Base-by-base conservation (phyloP, 1,284 basidiomycete genomes). In the Apiotrichum brassicae region DNA sequence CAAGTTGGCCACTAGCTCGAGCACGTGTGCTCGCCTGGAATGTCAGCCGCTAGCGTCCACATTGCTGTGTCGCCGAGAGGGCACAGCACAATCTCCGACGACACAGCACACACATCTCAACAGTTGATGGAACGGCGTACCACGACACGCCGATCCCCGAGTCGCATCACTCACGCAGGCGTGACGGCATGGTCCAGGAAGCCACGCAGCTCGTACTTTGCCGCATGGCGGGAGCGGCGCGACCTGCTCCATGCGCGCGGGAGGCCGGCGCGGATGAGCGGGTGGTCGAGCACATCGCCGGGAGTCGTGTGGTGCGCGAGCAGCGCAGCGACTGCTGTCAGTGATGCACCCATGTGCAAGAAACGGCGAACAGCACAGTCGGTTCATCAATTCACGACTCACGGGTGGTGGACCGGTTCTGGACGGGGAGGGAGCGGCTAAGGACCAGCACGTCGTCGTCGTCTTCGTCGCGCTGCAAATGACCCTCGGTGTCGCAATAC, bases 241-340 rank as follows among this genome's bases (percentile, higher is more conserved):
- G 52, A 51, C 3, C 49, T 49, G 18, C 33, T 36, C 56, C 56
- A 57, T 6, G 52, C 56, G 6, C 53, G 52, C 5, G 52, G 52
- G 1, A 58, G 50, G 8, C 48, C 43, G 7, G 52, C 52, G 20
- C 56, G 52, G 32, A 58, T 47, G 14, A 58, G 44, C 4, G 56
- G 56, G 36, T 58, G 56, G 1, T 40, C 47, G 37, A 58, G 45
- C 7, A 58, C 52, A 3, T 51, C 46, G 26, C 51, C 56, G 9
- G 56, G 55, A 8, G 55, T 56, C 7, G 55, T 56, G 48, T 56
- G 55, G 35, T 57, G 56, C 4, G 56, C 32, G 33, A 53, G 51
- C 5, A 57, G 48, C 4, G 49, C 46, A 14, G 56, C 52, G 40
- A 53, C 56, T 57, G 49, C 14, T 22, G 44, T 50, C 22, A 48